phyloP scores from a whole-genome alignment of 208 protist genomes.

The Acanthamoeba quina region DNA sequence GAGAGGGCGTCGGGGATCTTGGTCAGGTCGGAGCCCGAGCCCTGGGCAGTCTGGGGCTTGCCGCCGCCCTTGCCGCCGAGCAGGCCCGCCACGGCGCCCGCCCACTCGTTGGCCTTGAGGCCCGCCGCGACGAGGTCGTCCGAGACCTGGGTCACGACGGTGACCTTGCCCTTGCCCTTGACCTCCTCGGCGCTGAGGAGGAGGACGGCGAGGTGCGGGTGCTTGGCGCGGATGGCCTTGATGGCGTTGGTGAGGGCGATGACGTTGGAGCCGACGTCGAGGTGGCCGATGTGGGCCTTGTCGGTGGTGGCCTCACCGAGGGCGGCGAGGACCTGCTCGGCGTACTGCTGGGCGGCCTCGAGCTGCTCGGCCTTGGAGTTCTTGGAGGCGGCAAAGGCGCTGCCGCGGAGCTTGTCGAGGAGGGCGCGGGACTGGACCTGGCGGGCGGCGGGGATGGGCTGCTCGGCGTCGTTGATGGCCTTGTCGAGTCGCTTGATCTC shows the following conservation, averaged over 20 bases:
- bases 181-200: constrained; percentile 52
- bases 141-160: constrained; percentile 39
- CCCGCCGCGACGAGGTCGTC: background rate
- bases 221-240: constrained; percentile 72
- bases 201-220: constrained; percentile 68
- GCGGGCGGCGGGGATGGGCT: constrained; percentile 43
- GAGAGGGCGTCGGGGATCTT: constrained; percentile 74
- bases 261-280: constrained; percentile 57
- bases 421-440: background rate
- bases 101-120: constrained; percentile 79
- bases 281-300: constrained; percentile 30
- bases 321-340: constrained; percentile 15
- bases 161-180: constrained; percentile 55
- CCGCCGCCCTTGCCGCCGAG: constrained; percentile 86
- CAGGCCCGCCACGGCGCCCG: constrained; percentile 70
- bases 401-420: constrained; percentile 48
- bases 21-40: constrained; percentile 70
- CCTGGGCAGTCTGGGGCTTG: constrained; percentile 82
- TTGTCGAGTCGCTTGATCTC: constrained; percentile 62
- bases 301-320: constrained; percentile 31
- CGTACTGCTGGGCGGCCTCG: constrained; percentile 62
- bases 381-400: constrained; percentile 33
- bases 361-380: constrained; percentile 68
- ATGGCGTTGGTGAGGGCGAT: constrained; percentile 71
- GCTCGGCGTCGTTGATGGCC: constrained; percentile 3